Evolutionary conservation across 192 early-diverging fungal species (phyloP).

Genomic region (Backusella australiensis): DNA sequence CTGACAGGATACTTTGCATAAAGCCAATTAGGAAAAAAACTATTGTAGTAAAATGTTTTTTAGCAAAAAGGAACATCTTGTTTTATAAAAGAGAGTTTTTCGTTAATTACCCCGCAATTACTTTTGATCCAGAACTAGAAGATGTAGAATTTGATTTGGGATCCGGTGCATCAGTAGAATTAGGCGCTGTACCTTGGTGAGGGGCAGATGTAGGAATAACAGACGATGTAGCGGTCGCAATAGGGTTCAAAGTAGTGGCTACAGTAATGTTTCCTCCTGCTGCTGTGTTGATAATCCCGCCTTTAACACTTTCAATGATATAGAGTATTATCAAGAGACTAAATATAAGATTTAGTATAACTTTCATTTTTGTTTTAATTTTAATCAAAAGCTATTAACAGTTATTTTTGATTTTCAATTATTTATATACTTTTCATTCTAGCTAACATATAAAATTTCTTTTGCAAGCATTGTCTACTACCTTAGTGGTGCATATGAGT

Average conservation of each 20-base stretch:
- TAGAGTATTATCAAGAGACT: background rate
- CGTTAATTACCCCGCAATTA: background rate
- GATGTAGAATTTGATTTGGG: background rate
- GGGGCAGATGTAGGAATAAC: background rate
- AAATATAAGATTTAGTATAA: background rate
- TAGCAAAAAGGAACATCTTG: background rate
- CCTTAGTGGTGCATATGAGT: background rate
- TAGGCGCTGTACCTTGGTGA: background rate
- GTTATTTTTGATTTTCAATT: background rate
- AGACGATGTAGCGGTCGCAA: background rate
- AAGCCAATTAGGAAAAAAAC: constrained; percentile 25
- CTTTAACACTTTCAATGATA: background rate
- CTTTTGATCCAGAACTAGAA: background rate
- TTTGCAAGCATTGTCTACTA: background rate
- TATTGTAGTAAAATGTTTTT: background rate
- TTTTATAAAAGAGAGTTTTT: background rate
- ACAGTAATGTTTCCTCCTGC: background rate
- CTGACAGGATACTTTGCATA: constrained; percentile 6
- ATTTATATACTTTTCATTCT: background rate
- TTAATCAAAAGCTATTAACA: background rate
- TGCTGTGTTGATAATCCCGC: background rate
- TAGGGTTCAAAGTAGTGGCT: background rate
- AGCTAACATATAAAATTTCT: background rate
- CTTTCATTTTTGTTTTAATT: background rate
- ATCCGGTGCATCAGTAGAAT: background rate